Evolutionary conservation across 495 filamentous ascomycete species (phyloP).

Genomic region (Haplographium delicatum): DNA sequence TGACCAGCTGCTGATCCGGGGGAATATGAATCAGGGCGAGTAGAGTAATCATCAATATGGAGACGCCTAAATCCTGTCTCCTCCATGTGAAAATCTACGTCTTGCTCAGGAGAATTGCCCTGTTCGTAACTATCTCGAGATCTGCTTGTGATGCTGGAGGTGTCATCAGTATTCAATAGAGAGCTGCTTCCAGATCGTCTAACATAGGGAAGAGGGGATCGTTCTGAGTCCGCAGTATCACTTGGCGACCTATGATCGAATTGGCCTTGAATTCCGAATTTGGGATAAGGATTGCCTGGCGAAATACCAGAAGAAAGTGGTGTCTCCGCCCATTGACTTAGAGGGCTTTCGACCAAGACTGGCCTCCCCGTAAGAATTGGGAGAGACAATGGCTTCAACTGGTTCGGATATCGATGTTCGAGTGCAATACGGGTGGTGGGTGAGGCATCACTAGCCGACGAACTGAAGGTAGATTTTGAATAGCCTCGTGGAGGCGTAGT

Average conservation of each 20-base stretch:
- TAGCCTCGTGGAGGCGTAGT: conserved; percentile 47
- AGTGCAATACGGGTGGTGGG: conserved; percentile 37
- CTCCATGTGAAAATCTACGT: conserved; percentile 63
- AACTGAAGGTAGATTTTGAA: conserved; percentile 47
- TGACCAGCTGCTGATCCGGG: conserved; percentile 46
- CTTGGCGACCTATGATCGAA: conserved; percentile 46
- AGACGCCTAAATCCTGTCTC: conserved; percentile 56
- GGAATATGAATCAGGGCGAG: conserved; percentile 38
- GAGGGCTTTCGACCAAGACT: conserved; percentile 34
- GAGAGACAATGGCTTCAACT: conserved; percentile 39
- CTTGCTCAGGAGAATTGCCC: conserved; percentile 42
- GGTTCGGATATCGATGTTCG: conserved; percentile 18
- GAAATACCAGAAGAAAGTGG: conserved; percentile 43
- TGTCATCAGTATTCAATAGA: conserved; percentile 24
- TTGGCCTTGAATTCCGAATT: conserved; percentile 26
- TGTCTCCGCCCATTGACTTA: conserved; percentile 38
- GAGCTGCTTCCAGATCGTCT: conserved; percentile 32
- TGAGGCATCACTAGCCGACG: conserved; percentile 41
- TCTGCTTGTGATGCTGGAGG: conserved; percentile 26
- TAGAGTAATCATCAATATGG: conserved; percentile 52
- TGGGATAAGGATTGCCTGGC: conserved; percentile 34
- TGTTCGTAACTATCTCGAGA: conserved; percentile 51
- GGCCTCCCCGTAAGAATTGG: conserved; percentile 37
- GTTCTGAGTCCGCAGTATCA: conserved; percentile 40
- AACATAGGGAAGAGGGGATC: conserved; percentile 39